phyloP scores from a whole-genome alignment of 768 basidiomycete genomes.

The Phanerochaete carnosa region DNA sequence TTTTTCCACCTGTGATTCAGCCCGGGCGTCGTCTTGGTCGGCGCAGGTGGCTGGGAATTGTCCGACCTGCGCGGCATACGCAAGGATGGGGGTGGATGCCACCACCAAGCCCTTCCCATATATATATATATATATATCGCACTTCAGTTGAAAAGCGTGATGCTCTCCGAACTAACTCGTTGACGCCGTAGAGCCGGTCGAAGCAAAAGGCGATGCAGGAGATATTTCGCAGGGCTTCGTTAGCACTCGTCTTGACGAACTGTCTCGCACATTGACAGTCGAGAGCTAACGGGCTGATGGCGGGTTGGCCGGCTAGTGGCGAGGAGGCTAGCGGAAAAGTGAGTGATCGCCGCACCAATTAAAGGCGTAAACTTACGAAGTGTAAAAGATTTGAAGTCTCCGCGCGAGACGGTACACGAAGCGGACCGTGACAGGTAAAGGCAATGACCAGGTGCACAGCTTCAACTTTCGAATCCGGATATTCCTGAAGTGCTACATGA shows the following conservation, averaged over 20 bases:
- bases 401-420: slow-evolving; percentile 77
- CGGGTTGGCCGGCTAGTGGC: slow-evolving; percentile 64
- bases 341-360: background rate
- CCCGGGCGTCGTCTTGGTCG: too few species aligned
- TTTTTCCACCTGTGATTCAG: too few species aligned
- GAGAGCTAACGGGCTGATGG: slow-evolving; percentile 77
- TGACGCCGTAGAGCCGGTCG: slow-evolving; percentile 66
- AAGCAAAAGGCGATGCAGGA: slow-evolving; percentile 78
- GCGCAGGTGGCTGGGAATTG: too few species aligned
- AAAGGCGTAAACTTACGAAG: slow-evolving; percentile 62
- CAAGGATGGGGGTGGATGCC: too few species aligned
- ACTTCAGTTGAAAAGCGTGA: too few species aligned
- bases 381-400: slow-evolving; percentile 83
- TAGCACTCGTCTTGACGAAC: slow-evolving; percentile 90
- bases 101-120: too few species aligned
- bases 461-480: slow-evolving; percentile 84
- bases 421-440: slow-evolving; percentile 87
- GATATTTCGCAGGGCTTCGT: slow-evolving; percentile 92
- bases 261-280: slow-evolving; percentile 92
- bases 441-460: slow-evolving; percentile 93
- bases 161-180: too few species aligned
- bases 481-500: slow-evolving; percentile 85
- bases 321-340: slow-evolving; percentile 50
- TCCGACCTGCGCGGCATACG: too few species aligned
- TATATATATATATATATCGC: too few species aligned